Conservation (phyloP, 2,329 filamentous ascomycete genomes). For the Microsporum ferrugineum region DNA sequence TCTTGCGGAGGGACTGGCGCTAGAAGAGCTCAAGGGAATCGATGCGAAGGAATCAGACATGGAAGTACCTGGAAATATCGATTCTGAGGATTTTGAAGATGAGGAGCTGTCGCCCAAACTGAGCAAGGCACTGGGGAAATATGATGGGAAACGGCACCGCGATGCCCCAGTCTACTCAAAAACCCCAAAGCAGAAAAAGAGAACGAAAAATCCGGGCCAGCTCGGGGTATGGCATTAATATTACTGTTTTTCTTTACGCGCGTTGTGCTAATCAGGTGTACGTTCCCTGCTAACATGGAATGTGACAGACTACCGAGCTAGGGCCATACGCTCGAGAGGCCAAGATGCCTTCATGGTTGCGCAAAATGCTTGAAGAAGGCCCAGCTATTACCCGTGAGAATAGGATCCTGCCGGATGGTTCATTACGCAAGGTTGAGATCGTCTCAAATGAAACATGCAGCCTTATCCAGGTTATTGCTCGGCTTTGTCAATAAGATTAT, state of each 20-base stretch:
- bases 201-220: not conserved
- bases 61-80: not conserved
- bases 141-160: not conserved
- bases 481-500: conserved; percentile 53
- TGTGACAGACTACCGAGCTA: conserved; percentile 46
- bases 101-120: not conserved
- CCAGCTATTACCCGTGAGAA: conserved; percentile 47
- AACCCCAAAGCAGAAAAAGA: conserved; percentile 2
- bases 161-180: not conserved
- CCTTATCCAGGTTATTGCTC: conserved; percentile 51
- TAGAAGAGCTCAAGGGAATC: conserved; percentile 26
- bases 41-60: not conserved
- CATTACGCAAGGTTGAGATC: conserved; percentile 30
- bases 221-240: conserved; percentile 1
- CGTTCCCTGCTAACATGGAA: not conserved
- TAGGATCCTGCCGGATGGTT: conserved; percentile 36
- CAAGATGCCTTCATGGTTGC: conserved; percentile 61
- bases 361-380: conserved; percentile 49
- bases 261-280: not conserved
- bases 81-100: conserved; percentile 2
- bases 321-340: conserved; percentile 63
- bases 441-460: conserved; percentile 41
- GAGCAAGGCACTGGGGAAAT: not conserved
- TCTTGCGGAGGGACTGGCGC: conserved; percentile 36
- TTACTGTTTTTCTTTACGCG: not conserved